Conservation (phyloP, 192 early-diverging fungal genomes). For the Neocallimastix lanati region DNA sequence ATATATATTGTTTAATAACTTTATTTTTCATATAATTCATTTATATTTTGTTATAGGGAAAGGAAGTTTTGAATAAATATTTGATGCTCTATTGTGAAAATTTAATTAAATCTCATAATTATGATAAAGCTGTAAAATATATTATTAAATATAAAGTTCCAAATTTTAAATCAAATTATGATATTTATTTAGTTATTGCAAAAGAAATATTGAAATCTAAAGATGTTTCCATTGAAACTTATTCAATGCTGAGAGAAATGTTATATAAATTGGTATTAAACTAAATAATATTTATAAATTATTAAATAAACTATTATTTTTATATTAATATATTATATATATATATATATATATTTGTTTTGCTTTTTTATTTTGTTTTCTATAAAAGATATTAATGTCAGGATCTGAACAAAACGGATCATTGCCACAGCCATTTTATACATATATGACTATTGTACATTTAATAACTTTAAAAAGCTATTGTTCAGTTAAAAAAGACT, state of each 20-base stretch:
- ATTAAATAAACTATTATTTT: too few relatives aligned
- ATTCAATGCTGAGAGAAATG: background rate
- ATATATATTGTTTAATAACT: too few relatives aligned
- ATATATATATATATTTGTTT: too few relatives aligned
- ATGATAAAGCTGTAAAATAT: background rate
- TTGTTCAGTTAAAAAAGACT: constrained; percentile 26
- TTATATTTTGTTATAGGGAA: too few relatives aligned
- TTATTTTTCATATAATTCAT: too few relatives aligned
- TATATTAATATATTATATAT: too few relatives aligned
- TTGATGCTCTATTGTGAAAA: background rate
- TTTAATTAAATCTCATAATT: background rate
- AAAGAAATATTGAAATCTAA: background rate
- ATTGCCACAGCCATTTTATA: constrained; percentile 16
- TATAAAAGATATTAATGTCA: background rate
- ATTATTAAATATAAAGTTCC: background rate
- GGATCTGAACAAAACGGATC: constrained; percentile 8
- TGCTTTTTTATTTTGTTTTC: too few relatives aligned
- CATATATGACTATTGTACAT: constrained; percentile 25
- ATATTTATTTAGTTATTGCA: background rate
- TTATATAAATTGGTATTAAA: background rate
- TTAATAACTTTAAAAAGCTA: constrained; percentile 22
- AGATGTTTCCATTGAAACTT: background rate
- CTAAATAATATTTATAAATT: too few relatives aligned
- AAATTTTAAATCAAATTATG: background rate
- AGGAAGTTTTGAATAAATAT: background rate